A percentile compares a stretch with the other conserved stretches of the same genome.
These are phyloP conservation scores for Penstemon newberryi DNA, from an alignment of 257 asterid species.

Conservation along the genomic window DNA sequence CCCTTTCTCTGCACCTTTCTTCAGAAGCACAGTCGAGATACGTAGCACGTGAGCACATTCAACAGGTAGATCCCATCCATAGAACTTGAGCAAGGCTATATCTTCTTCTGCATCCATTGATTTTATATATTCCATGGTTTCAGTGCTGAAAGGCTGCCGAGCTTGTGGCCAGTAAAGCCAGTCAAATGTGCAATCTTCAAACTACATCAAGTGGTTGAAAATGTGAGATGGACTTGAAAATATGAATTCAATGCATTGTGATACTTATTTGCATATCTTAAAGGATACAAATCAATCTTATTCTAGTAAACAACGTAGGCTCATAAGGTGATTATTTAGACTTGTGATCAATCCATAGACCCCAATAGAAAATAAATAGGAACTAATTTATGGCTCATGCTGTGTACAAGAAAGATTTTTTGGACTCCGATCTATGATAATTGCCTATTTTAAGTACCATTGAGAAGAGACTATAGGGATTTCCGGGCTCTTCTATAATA, in stretches of 20 bases:
- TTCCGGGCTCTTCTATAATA: too few relatives aligned
- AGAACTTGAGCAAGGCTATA: constrained; percentile 66
- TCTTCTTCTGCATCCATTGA: constrained; percentile 71
- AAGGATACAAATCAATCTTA: neutral
- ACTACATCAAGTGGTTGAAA: constrained; percentile 32
- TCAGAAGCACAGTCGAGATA: constrained; percentile 83
- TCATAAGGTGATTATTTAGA: neutral
- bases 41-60: constrained; percentile 76
- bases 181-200: constrained; percentile 82
- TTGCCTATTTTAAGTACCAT: neutral
- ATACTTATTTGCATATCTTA: neutral
- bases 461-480: too few relatives aligned
- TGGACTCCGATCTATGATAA: neutral
- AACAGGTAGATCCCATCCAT: constrained; percentile 73
- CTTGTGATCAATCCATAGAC: neutral
- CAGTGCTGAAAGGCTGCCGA: constrained; percentile 59
- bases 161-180: constrained; percentile 97
- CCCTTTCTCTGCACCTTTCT: constrained; percentile 74
- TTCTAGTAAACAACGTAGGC: neutral
- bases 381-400: neutral
- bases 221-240: constrained; percentile 10
- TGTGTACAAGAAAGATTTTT: neutral
- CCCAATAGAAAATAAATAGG: too few relatives aligned
- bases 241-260: constrained; percentile 3
- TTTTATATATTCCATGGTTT: constrained; percentile 58